Percentiles rank a stretch among this genome's conserved stretches.
Conservation (phyloP, 2,329 filamentous ascomycete species). For the Macroventuria anomochaeta region DNA sequence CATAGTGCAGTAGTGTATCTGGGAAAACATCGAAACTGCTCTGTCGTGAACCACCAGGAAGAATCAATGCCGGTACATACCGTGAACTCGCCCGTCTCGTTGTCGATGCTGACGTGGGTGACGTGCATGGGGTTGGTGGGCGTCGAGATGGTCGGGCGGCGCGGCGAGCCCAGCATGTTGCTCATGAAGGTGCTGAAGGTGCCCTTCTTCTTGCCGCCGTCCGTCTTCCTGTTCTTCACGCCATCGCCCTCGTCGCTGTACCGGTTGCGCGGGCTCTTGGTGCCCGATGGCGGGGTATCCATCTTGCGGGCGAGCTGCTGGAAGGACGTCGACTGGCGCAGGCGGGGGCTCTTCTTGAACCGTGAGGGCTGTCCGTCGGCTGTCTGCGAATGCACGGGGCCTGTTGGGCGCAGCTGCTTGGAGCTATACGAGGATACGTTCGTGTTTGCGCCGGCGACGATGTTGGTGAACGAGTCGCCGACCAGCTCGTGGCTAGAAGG, state of each 20-base stretch:
- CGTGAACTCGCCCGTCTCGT: conserved; percentile 93
- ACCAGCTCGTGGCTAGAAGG: conserved; percentile 15
- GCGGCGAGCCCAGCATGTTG: conserved; percentile 66
- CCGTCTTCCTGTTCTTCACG: conserved; percentile 39
- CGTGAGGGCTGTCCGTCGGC: conserved; percentile 29
- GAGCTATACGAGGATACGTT: conserved; percentile 25
- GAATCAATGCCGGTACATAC: conserved; percentile 57
- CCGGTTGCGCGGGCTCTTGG: conserved; percentile 48
- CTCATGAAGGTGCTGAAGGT: conserved; percentile 50
- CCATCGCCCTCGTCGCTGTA: conserved; percentile 48
- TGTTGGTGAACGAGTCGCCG: conserved; percentile 15
- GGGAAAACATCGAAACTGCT: background rate
- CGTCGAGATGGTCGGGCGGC: conserved; percentile 93
- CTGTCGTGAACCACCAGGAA: too few species aligned
- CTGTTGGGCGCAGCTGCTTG: conserved; percentile 31
- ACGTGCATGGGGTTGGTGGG: conserved; percentile 98
- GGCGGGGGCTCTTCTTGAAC: conserved; percentile 37
- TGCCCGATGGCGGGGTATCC: conserved; percentile 50
- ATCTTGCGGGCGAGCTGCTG: conserved; percentile 53
- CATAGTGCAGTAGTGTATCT: background rate
- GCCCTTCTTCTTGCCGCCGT: conserved; percentile 51
- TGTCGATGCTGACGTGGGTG: conserved; percentile 97
- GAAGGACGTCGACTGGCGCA: conserved; percentile 53
- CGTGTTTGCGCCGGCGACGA: background rate
- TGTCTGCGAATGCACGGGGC: conserved; percentile 39